Base-by-base conservation (phyloP, 2,329 filamentous ascomycete genomes). In the Delphinella strobiligena region DNA sequence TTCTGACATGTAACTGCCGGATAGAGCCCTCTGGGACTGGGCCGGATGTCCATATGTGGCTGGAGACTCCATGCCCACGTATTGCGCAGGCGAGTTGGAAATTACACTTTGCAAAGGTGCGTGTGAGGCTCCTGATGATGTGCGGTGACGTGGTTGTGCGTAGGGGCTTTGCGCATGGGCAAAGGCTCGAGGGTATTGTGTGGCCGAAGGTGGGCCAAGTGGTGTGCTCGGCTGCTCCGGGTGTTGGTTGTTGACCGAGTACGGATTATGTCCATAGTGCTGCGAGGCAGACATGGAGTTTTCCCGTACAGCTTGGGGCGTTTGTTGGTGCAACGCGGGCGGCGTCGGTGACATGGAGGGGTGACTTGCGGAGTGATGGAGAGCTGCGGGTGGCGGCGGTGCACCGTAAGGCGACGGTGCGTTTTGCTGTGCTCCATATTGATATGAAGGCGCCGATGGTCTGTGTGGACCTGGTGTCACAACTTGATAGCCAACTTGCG, bases 171-270 rank as follows among this genome's bases (percentile, higher is more conserved):
- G 39, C 10, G 11, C 39, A 22, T 27, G 48, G 29, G 44, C 47
- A 19, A 52, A 48, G 19, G 51, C 46, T 14, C 54, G 53, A 12
- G 49, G 49, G 16, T 51, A 48, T n/a, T 50, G 47, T 12, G 48
- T 32, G 37, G 50, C 47, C 36, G 63, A 66, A 5, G 39, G 39
- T 9, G 67, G 68, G 1, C 64, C 67, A 33, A 71, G 54, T 17
- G 68, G 68, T 11, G 68, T 70, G 32, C 60, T 61, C 10, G 67
- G 63, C 42, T 71, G 61, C 4, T 66, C 67, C 14, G 58, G 55
- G 40, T 66, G 63, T 27, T 27, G 22, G 22, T 27, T 27, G 22
- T 27, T 27, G 7, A 27, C 12, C 7, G 22, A 12, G 14, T 45
- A 52, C 43, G 38, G 53, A 46, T 42, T 54, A 46, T 47, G 58